Evolutionary conservation across 1,284 basidiomycete species (phyloP), one percentile per base, ranked within the genome.

Genomic region (Tilletia horrida): DNA sequence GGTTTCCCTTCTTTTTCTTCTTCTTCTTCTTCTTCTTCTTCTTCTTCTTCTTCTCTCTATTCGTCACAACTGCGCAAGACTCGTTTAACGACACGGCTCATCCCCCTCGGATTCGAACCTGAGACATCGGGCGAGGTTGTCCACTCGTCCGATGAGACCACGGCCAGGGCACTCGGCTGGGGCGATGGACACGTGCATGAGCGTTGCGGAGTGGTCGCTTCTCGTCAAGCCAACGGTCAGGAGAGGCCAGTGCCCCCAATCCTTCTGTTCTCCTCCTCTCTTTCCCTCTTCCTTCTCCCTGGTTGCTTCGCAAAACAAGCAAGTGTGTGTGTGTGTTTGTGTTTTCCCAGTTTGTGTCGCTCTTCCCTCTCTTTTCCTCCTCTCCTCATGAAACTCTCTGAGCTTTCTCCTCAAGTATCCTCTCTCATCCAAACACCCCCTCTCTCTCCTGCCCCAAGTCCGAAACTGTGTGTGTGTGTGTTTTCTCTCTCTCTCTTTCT

Each of bases 271-370:
- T 11, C 48, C 50, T 42, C 42, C 35, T 43, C 18, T 29, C 29
- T 29, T 42, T n/a, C n/a, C 40, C 27, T 57, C 21, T 40, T 44
- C 40, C 16, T 62, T n/a, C 25, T 35, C 48, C 23, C 23, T 21
- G 25, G 40, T 29, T 50, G 57, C 29, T 52, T 45, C 29, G 45
- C 35, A 23, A 64, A 74, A n/a, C n/a, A 78, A 70, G 21, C 52
- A 55, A 64, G 59, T 64, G 68, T 35, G 52, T 52, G 64, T 57
- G 65, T 68, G 21, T 52, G 76, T 73, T 80, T 74, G 72, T 73
- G 64, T 57, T 52, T 48, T 52, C 13, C 25, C 50, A 25, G 6
- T n/a, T 21, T n/a, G n/a, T 27, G 7, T 52, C 23, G 6, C 50
- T 52, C 50, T 64, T 67, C 67, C 61, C 52, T 73, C 66, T 50